phyloP scores from a whole-genome alignment of 148 eudicot species.

The Beta vulgaris region DNA sequence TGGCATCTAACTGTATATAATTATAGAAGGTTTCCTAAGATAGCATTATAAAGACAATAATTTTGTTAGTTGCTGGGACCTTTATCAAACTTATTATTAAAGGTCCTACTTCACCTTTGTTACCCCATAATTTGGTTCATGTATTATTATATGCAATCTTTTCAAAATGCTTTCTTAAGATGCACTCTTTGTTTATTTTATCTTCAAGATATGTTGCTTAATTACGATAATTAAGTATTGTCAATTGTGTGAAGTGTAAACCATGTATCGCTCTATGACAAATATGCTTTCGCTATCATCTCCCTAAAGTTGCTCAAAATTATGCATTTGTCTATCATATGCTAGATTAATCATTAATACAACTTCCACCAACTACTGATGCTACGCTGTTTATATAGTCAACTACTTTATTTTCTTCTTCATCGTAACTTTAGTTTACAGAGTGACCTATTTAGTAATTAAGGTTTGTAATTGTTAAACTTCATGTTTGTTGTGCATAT shows the following conservation, averaged over 20 bases:
- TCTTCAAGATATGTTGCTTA: conserved; percentile 8
- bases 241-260: conserved; percentile 8
- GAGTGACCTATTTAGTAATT: too few species aligned
- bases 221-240: conserved; percentile 13
- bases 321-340: conserved; percentile 5
- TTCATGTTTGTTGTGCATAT: too few species aligned
- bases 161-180: conserved; percentile 25
- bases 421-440: too few species aligned
- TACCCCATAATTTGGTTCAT: conserved; percentile 18
- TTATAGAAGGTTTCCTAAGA: background rate
- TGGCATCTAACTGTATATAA: conserved; percentile 8
- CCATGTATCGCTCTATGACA: conserved; percentile 4
- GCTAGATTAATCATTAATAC: too few species aligned
- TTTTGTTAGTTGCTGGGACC: conserved; percentile 16
- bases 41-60: conserved; percentile 10
- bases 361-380: background rate
- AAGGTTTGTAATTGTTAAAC: too few species aligned
- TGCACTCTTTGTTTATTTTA: conserved; percentile 28
- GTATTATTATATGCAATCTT: conserved; percentile 16
- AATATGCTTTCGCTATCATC: background rate
- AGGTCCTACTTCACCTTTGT: conserved; percentile 21
- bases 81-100: conserved; percentile 3
- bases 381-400: too few species aligned
- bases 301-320: background rate
- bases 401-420: too few species aligned